Evolutionary conservation across 2,329 filamentous ascomycete species (phyloP), one percentile per base, ranked within the genome.

Genomic region (Bipolaris sorokiniana): DNA sequence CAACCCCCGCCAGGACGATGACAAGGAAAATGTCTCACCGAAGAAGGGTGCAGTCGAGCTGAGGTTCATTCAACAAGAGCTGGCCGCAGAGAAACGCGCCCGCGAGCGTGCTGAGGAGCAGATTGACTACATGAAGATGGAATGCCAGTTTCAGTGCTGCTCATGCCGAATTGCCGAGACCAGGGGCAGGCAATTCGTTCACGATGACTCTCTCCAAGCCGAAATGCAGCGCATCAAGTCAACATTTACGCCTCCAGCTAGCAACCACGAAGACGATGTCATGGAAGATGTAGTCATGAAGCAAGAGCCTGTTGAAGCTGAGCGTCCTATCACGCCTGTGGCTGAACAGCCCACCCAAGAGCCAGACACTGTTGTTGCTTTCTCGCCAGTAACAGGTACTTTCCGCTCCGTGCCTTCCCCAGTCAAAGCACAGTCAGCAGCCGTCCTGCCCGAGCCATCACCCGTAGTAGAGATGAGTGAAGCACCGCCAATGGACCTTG

Each of bases 81-180:
- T 88, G 3, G 69, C 76, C 23, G 72, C 73, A 28, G 85, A 88
- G 70, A 80, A 77, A 75, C 84, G 77, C 69, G 82, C 88, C 52
- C 88, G 89, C 9, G 83, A 89, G 60, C 84, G 88, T 7, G 88
- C 90, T 0, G 82, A 89, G 61, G 90, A 92, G 58, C 85, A 90
- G 69, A 82, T 92, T 46, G 88, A 92, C 31, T 93, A 91, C 74
- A 80, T 93, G 71, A 86, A 90, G 69, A 84, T 89, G 52, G 90
- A 94, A 73, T 92, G 89, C 72, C 82, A 86, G 48, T 83, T 92
- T 62, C 82, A 84, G 45, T 86, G 84, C 75, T 91, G 89, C 77
- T 79, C 83, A 1, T 89, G 87, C 70, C 83, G 68, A 59, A 73
- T 77, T 65, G 73, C 74, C 10, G 72, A 77, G 62, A 68, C 70